phyloP scores from a whole-genome alignment of 805 yeast species.

The Saturnispora bothae region DNA sequence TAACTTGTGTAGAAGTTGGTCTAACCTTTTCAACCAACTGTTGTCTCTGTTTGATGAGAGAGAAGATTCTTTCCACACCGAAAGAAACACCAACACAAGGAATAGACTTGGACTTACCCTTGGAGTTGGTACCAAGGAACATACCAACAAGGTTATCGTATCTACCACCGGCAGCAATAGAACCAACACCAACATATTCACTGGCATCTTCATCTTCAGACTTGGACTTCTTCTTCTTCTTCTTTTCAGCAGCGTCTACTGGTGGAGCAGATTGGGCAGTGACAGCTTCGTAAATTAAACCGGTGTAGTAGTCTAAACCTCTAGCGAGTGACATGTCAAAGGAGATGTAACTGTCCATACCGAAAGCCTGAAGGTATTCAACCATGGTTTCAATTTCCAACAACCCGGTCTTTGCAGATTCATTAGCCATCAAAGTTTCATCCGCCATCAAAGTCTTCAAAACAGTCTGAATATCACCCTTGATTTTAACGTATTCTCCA shows the following conservation, averaged over 20 bases:
- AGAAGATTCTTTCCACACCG: slow-evolving; percentile 92
- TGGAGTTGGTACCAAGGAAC: slow-evolving; percentile 79
- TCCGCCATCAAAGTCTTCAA: slow-evolving; percentile 46
- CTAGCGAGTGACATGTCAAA: slow-evolving; percentile 94
- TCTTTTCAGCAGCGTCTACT: slow-evolving; percentile 54
- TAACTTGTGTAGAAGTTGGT: slow-evolving; percentile 86
- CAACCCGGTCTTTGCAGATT: slow-evolving; percentile 69
- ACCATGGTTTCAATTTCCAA: slow-evolving; percentile 68
- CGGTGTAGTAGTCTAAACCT: slow-evolving; percentile 96
- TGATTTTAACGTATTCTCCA: slow-evolving; percentile 81
- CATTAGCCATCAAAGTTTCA: slow-evolving; percentile 50
- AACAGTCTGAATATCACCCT: slow-evolving; percentile 63
- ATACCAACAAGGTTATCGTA: slow-evolving; percentile 94
- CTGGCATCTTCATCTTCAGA: slow-evolving; percentile 80
- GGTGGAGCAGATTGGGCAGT: slow-evolving; percentile 97
- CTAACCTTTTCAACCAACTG: slow-evolving; percentile 55
- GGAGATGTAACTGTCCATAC: slow-evolving; percentile 53
- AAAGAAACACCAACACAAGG: slow-evolving; percentile 98
- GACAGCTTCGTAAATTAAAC: slow-evolving; percentile 92
- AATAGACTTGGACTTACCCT: slow-evolving; percentile 57
- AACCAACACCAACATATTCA: slow-evolving; percentile 95
- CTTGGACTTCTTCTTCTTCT: slow-evolving; percentile 14
- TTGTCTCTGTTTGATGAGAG: slow-evolving; percentile 71
- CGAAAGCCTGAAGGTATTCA: slow-evolving; percentile 75
- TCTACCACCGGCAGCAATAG: slow-evolving; percentile 98